A percentile compares a stretch with the other conserved stretches of the same genome.
phyloP scores from a whole-genome alignment of 306 rosid species.

The Prunus fruticosa region DNA sequence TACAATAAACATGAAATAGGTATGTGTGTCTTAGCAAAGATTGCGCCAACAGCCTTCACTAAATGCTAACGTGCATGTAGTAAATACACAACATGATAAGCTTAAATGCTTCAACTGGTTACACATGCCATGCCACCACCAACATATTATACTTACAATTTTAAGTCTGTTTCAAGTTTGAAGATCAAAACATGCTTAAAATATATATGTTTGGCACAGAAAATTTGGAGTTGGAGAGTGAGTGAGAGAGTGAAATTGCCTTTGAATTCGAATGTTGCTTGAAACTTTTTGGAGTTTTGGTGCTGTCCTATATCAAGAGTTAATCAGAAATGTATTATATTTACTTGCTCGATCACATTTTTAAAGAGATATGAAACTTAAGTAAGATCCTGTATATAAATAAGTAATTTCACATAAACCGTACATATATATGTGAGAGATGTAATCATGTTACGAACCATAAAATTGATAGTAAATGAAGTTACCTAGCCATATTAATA shows the following conservation, averaged over 20 bases:
- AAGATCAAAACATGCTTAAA: constrained; percentile 23
- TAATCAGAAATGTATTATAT: too few species aligned
- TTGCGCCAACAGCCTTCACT: constrained; percentile 55
- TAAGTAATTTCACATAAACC: too few species aligned
- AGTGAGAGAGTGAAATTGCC: constrained; percentile 22
- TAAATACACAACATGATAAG: constrained; percentile 49
- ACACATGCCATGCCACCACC: constrained; percentile 40
- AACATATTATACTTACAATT: background rate
- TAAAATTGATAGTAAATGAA: background rate
- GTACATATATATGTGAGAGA: too few species aligned
- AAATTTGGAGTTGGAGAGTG: constrained; percentile 18
- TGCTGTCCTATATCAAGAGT: background rate
- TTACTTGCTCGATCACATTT: too few species aligned
- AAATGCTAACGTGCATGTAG: constrained; percentile 55
- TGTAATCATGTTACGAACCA: too few species aligned
- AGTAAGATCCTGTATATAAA: too few species aligned
- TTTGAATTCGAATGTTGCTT: constrained; percentile 14
- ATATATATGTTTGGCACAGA: constrained; percentile 41
- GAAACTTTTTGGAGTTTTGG: background rate
- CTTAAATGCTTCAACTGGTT: constrained; percentile 44
- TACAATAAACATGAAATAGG: constrained; percentile 42
- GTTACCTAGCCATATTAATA: background rate
- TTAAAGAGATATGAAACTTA: too few species aligned
- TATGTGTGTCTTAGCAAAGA: constrained; percentile 45
- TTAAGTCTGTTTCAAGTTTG: constrained; percentile 15